Percentiles rank a stretch among this genome's conserved stretches.
Evolutionary conservation across 2,329 filamentous ascomycete genomes (phyloP).

Genomic region (Phaeosphaeriaceae sp.): DNA sequence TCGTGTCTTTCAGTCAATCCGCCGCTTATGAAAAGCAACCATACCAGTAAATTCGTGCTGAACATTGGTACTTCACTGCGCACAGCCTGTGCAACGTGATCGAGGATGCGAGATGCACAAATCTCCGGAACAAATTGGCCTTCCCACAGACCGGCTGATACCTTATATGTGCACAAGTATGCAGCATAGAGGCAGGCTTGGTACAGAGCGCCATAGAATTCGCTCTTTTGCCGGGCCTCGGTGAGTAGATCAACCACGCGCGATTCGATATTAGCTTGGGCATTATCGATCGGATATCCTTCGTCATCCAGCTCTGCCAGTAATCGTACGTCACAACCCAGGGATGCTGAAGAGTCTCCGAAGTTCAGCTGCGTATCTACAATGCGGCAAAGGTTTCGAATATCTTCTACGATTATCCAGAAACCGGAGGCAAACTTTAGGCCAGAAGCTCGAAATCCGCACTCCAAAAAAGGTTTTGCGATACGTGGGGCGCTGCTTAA

Average conservation of each 20-base stretch:
- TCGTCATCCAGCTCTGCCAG: neutral
- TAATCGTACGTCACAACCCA: neutral
- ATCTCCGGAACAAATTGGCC: neutral
- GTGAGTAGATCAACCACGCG: neutral
- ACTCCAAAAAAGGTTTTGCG: neutral
- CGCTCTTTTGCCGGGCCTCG: neutral
- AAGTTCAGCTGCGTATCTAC: neutral
- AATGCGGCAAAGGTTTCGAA: neutral
- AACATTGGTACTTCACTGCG: neutral
- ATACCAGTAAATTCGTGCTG: neutral
- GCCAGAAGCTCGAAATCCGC: neutral
- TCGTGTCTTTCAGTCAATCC: neutral
- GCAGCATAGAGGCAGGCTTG: neutral
- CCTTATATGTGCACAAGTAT: neutral
- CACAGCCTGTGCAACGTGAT: neutral
- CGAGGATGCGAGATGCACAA: neutral
- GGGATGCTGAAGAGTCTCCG: neutral
- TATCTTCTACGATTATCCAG: neutral
- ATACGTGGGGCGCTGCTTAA: neutral
- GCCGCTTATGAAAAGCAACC: neutral
- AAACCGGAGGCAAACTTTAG: neutral
- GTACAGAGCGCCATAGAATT: neutral
- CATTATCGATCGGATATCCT: neutral
- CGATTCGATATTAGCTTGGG: neutral
- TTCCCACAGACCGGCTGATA: neutral